Base-by-base conservation (phyloP, 164 flowering plant genomes). In the Stephania japonica region DNA sequence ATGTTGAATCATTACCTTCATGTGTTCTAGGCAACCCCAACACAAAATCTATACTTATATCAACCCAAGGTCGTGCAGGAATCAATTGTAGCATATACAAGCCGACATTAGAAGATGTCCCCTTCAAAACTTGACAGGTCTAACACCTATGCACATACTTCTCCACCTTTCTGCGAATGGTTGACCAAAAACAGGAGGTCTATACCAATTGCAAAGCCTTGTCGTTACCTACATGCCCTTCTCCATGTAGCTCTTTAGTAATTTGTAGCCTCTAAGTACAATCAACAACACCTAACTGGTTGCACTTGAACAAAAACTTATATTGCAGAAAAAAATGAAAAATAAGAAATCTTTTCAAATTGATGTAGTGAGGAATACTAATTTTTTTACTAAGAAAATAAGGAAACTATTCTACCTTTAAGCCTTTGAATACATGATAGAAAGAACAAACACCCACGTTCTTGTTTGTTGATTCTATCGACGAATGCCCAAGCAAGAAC, bases 161-260 rank as follows among this genome's bases (percentile, higher is more conserved):
- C 4, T 4, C 19, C 16, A 53, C 62, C 16, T 53, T 19, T 18
- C 62, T 12, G n/a, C 62, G 62, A 3, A 53, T 9, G 12, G n/a
- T 53, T 4, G 12, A 19, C 12, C 5, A 53, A 53, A 53, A 53
- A 53, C 16, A 53, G 16, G 62, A 53, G 5, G 19, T 53, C 12
- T 12, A 11, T 12, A 53, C 62, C 4, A 53, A 19, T 10, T 53
- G 62, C 10, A 49, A n/a, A 0, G 72, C 23, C 38, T 44, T 4
- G n/a, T 70, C 72, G 5, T 63, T 5, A 2, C 72, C 63, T 14
- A 70, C 14, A 26, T 70, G 62, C 13, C 72, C 72, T 21, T 59
- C 71, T 1, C 42, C 16, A 26, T 70, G 72, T 23, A 50, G 9
- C 18, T 70, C 72, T 12, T 24, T 5, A 24, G 25, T 70, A 26